Conservation (phyloP, 345 rosid genomes). For the Sapria himalayana region DNA sequence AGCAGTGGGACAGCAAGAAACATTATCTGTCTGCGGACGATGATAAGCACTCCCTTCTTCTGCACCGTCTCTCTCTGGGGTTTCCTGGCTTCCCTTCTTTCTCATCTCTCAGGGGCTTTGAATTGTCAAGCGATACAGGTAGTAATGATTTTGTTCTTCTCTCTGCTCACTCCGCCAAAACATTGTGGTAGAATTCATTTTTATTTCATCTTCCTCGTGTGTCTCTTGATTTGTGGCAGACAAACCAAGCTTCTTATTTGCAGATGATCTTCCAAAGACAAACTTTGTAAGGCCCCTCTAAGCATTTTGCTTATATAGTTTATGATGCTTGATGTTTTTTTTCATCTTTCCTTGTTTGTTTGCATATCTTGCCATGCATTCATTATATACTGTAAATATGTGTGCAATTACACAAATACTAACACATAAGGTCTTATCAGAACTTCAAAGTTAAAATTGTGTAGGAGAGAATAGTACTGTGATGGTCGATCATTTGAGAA, state of each 20-base stretch:
- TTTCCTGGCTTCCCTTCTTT: constrained; percentile 19
- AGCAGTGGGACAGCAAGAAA: constrained; percentile 21
- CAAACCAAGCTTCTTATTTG: constrained; percentile 22
- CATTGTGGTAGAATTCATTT: background rate
- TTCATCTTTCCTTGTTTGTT: too few relatives aligned
- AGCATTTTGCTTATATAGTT: background rate
- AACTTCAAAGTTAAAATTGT: background rate
- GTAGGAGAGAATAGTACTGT: background rate
- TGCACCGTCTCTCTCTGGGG: constrained; percentile 30
- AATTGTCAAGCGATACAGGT: constrained; percentile 31
- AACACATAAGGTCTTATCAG: background rate
- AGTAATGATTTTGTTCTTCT: background rate
- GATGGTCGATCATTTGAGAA: too few relatives aligned
- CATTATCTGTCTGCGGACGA: constrained; percentile 13
- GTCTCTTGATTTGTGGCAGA: constrained; percentile 20
- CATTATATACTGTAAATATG: too few relatives aligned
- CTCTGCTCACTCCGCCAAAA: background rate
- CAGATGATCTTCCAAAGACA: constrained; percentile 19
- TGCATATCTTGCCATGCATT: too few relatives aligned
- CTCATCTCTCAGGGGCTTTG: constrained; percentile 30
- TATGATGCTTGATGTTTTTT: background rate
- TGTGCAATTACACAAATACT: too few relatives aligned
- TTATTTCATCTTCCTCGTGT: constrained; percentile 4
- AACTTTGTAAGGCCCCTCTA: constrained; percentile 32
- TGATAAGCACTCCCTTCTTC: constrained; percentile 29